Conservation (phyloP, 2,329 filamentous ascomycete species). For the Cladosporium sp. region DNA sequence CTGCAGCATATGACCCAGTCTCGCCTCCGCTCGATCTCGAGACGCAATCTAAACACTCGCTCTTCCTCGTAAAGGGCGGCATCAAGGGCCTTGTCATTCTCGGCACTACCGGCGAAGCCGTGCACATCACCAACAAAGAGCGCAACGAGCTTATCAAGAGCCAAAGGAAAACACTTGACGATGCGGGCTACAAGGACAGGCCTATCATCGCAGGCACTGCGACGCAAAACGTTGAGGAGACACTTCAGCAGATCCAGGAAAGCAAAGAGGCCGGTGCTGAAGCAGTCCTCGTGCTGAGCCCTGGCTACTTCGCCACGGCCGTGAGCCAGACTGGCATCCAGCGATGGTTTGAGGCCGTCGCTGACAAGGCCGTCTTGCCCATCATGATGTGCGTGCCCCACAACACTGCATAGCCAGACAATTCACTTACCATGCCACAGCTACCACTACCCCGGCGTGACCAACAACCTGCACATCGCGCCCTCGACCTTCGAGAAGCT, state of each 20-base stretch:
- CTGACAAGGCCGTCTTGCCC: slow-evolving; percentile 53
- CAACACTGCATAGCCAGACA: not conserved
- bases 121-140: slow-evolving; percentile 55
- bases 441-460: slow-evolving; percentile 63
- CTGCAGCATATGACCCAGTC: slow-evolving; percentile 38
- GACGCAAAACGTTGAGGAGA: slow-evolving; percentile 57
- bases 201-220: slow-evolving; percentile 59
- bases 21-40: slow-evolving; percentile 51
- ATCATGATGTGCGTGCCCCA: slow-evolving; percentile 47
- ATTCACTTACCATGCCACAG: slow-evolving; percentile 19
- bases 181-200: slow-evolving; percentile 51
- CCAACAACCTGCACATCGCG: slow-evolving; percentile 55
- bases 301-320: slow-evolving; percentile 58
- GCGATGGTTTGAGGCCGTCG: slow-evolving; percentile 57
- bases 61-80: slow-evolving; percentile 55
- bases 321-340: slow-evolving; percentile 54
- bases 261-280: slow-evolving; percentile 53
- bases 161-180: slow-evolving; percentile 50
- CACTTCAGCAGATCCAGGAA: slow-evolving; percentile 50
- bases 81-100: slow-evolving; percentile 57
- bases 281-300: slow-evolving; percentile 58
- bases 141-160: slow-evolving; percentile 50
- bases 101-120: slow-evolving; percentile 58
- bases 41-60: slow-evolving; percentile 52
- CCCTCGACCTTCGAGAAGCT: slow-evolving; percentile 54